Evolutionary conservation across 495 filamentous ascomycete genomes (phyloP).

Genomic region (Pyronema omphalodes): DNA sequence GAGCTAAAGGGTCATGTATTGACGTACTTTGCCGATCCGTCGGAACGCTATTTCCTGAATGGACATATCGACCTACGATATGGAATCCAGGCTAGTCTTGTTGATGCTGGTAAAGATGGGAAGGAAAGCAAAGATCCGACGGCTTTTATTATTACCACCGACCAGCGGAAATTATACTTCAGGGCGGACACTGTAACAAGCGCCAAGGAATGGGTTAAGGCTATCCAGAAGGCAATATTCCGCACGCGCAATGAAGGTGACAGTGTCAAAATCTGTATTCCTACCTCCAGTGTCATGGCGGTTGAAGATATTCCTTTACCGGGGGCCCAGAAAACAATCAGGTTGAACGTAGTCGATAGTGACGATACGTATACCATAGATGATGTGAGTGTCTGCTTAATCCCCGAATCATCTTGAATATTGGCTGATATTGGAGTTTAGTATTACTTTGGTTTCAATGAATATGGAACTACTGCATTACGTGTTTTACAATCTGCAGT

Average conservation of each 20-base stretch:
- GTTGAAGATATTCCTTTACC: conserved; percentile 83
- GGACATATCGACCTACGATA: conserved; percentile 87
- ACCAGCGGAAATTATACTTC: conserved; percentile 72
- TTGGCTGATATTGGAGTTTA: conserved; percentile 26
- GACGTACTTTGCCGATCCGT: conserved; percentile 73
- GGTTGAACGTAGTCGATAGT: conserved; percentile 77
- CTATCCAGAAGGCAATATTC: conserved; percentile 86
- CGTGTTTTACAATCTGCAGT: conserved; percentile 57
- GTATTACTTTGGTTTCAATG: conserved; percentile 96
- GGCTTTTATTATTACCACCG: conserved; percentile 60
- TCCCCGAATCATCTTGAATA: background rate
- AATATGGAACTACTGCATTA: conserved; percentile 67
- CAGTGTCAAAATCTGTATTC: conserved; percentile 87
- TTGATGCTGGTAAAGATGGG: conserved; percentile 28
- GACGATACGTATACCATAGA: conserved; percentile 89
- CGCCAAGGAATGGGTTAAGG: conserved; percentile 95
- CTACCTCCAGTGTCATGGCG: conserved; percentile 75
- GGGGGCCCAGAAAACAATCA: conserved; percentile 86
- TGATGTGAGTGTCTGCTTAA: conserved; percentile 39
- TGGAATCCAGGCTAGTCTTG: conserved; percentile 63
- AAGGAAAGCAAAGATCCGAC: conserved; percentile 54
- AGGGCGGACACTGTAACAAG: conserved; percentile 71
- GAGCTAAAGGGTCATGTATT: conserved; percentile 85
- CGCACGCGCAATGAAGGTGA: conserved; percentile 91
- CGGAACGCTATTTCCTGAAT: conserved; percentile 76